Base-by-base conservation (phyloP, 305 asterid genomes). In the Caryopteris hybrid region DNA sequence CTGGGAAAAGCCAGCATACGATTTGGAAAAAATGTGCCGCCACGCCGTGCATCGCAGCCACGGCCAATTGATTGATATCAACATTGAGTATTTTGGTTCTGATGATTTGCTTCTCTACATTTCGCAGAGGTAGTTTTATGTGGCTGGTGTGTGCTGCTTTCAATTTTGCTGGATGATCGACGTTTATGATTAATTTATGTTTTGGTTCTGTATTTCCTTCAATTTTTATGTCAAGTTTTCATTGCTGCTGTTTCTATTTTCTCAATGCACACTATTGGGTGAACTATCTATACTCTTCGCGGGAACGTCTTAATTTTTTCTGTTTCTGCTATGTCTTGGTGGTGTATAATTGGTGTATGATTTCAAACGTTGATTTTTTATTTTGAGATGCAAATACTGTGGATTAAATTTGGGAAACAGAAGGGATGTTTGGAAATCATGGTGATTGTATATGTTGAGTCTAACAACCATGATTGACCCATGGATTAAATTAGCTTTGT, bases 11-110 rank as follows among this genome's bases (percentile, higher is more conserved):
- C n/a, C 29, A 12, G 41, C 29, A 4, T 6, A 38, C 64, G 65
- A 33, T 38, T 60, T 75, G 2, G 75, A 70, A 27, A 51, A 5
- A 54, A 27, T 72, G 68, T 79, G 84, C 72, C 75, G 71, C 46
- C 22, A 34, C 27, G 85, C 84, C 0, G 81, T 80, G 38, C 82
- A 84, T 73, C 82, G 67, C 13, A 82, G 90, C 80, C 81, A 80
- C 51, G 90, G 87, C 39, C 74, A 78, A 18, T 52, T 82, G 29
- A 38, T 43, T 23, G 81, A 73, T 58, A 64, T 80, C 66, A 73
- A 53, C 8, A 70, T 81, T 8, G 80, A 70, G 72, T 16, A 46
- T 75, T 74, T 72, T 61, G 86, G 74, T 6, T 17, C 70, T 4
- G 73, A 79, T 48, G 65, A 29, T 1, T 56, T 81, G 61, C 87